Evolutionary conservation across 352 stramenopile genomes (phyloP).

Genomic region (Phytophthora podocarpi): DNA sequence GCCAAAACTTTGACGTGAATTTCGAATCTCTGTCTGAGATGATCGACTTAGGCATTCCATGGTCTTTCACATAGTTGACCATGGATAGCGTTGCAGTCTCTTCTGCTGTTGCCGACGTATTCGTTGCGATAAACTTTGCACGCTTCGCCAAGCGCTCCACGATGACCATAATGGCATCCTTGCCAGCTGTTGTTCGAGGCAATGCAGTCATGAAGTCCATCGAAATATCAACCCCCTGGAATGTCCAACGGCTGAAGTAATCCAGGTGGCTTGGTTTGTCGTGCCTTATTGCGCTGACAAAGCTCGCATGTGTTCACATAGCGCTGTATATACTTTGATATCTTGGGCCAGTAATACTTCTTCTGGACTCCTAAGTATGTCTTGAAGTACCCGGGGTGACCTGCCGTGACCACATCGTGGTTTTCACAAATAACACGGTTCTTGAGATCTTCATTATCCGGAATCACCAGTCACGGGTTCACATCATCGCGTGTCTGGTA

Average conservation of each 20-base stretch:
- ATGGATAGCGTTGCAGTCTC: background rate
- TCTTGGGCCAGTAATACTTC: slow-evolving; percentile 17
- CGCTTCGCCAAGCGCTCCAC: background rate
- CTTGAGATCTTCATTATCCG: slow-evolving; percentile 22
- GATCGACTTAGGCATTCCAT: slow-evolving; percentile 5
- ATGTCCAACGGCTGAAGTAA: slow-evolving; percentile 14
- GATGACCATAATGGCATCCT: slow-evolving; percentile 13
- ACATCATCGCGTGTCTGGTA: slow-evolving; percentile 19
- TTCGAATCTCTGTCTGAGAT: background rate
- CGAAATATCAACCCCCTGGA: slow-evolving; percentile 7
- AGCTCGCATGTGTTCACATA: slow-evolving; percentile 25
- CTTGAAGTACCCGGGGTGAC: slow-evolving; percentile 14
- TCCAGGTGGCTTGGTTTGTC: slow-evolving; percentile 14
- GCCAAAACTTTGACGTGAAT: slow-evolving; percentile 9
- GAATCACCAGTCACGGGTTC: slow-evolving; percentile 6
- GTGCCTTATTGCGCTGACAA: slow-evolving; percentile 29
- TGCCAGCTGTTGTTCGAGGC: background rate
- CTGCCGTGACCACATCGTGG: slow-evolving; percentile 7
- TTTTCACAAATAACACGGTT: slow-evolving; percentile 18
- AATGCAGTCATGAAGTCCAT: slow-evolving; percentile 7
- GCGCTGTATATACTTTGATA: slow-evolving; percentile 30
- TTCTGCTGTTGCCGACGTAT: background rate
- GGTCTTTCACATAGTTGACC: slow-evolving; percentile 8
- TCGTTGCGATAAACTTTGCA: background rate
- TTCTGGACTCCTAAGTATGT: slow-evolving; percentile 3